These are phyloP conservation scores for Calocybe gangraenosa DNA, from an alignment of 768 basidiomycete species.

Conservation along the genomic window DNA sequence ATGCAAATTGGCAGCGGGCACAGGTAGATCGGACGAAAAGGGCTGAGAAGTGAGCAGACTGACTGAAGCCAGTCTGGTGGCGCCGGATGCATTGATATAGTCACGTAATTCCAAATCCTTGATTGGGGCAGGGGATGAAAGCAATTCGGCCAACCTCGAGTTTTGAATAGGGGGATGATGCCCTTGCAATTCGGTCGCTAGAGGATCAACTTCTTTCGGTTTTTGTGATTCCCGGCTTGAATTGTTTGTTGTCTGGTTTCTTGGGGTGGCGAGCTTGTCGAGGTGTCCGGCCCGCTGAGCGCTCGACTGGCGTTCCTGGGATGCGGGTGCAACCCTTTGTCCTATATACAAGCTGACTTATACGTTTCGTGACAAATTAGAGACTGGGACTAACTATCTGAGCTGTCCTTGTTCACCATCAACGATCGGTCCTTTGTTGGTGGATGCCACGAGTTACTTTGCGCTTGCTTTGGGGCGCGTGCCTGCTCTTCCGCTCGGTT, in stretches of 20 bases:
- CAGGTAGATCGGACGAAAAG: background rate
- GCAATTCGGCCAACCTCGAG: constrained; percentile 29
- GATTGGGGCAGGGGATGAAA: constrained; percentile 20
- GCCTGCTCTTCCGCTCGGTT: too few species aligned
- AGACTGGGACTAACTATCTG: too few species aligned
- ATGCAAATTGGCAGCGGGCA: background rate
- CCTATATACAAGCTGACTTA: too few species aligned
- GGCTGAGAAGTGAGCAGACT: background rate
- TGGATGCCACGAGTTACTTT: too few species aligned
- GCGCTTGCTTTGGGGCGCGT: too few species aligned
- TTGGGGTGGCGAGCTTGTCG: background rate
- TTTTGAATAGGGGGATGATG: constrained; percentile 24
- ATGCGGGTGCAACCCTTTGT: too few species aligned
- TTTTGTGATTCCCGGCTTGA: background rate
- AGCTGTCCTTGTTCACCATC: too few species aligned
- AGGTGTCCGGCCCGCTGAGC: background rate
- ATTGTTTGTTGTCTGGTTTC: background rate
- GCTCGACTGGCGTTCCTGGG: background rate
- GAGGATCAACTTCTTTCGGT: background rate
- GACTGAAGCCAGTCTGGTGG: background rate
- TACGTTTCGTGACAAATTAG: too few species aligned
- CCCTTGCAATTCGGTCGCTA: background rate
- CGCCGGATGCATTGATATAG: background rate
- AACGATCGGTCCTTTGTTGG: too few species aligned
- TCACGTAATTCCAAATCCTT: background rate